These are phyloP conservation scores for Mucor saturninus DNA, from an alignment of 371 early-diverging fungal species.

Conservation along the genomic window DNA sequence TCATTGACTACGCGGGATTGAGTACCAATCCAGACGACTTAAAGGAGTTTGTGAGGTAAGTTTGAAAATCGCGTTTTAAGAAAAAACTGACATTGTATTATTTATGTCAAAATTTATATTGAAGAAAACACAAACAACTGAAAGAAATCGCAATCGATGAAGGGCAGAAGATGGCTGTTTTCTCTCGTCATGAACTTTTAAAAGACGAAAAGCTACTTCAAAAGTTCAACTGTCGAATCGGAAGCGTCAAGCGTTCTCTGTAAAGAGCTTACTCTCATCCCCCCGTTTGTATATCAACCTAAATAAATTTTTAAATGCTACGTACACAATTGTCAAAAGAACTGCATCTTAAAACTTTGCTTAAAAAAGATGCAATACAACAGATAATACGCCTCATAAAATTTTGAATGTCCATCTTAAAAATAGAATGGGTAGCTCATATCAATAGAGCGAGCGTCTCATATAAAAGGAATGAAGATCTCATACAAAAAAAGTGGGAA, in stretches of 20 bases:
- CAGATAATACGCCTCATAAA: too few relatives aligned
- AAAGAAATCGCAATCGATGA: slow-evolving; percentile 12
- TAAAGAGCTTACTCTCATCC: too few relatives aligned
- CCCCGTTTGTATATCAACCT: too few relatives aligned
- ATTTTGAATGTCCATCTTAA: too few relatives aligned
- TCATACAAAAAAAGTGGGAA: too few relatives aligned
- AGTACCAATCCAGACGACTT: slow-evolving; percentile 10
- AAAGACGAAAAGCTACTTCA: background rate
- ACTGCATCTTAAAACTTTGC: too few relatives aligned
- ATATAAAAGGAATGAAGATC: too few relatives aligned
- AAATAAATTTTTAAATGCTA: too few relatives aligned
- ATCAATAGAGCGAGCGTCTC: too few relatives aligned
- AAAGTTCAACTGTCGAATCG: background rate
- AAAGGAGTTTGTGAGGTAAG: slow-evolving; percentile 12
- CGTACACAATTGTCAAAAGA: too few relatives aligned
- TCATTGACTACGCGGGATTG: slow-evolving; percentile 1
- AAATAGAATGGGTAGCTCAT: too few relatives aligned
- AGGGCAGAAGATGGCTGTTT: slow-evolving; percentile 8
- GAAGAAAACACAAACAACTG: slow-evolving; percentile 7
- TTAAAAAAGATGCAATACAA: too few relatives aligned
- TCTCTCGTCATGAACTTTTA: slow-evolving; percentile 6
- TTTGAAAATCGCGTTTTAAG: background rate
- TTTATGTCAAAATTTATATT: slow-evolving; percentile 9
- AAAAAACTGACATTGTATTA: slow-evolving; percentile 2
- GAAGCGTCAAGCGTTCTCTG: background rate